Evolutionary conservation across 345 rosid genomes (phyloP).

Genomic region (Gossypioides kirkii): DNA sequence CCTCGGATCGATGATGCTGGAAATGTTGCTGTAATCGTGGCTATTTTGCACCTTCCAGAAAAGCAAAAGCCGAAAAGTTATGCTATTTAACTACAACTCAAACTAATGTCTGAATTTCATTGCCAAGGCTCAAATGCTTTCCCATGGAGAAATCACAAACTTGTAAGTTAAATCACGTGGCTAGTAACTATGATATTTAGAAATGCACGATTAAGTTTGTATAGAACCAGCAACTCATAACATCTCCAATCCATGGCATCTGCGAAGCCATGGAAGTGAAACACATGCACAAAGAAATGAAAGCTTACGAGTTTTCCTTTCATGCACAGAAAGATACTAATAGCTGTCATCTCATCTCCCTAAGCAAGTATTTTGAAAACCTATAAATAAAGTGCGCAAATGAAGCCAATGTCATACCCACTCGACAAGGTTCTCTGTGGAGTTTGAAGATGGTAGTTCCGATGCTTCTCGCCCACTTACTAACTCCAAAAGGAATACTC

Average conservation of each 20-base stretch:
- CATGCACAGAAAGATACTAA: not conserved
- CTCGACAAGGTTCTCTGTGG: slow-evolving; percentile 60
- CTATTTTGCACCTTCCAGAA: slow-evolving; percentile 52
- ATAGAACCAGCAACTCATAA: not conserved
- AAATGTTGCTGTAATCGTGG: slow-evolving; percentile 42
- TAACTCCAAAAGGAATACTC: slow-evolving; percentile 84
- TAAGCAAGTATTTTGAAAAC: too few relatives aligned
- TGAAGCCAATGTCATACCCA: slow-evolving; percentile 49
- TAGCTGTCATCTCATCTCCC: not conserved
- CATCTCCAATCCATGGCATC: too few relatives aligned
- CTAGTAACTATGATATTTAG: not conserved
- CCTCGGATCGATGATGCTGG: slow-evolving; percentile 58
- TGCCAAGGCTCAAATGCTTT: not conserved
- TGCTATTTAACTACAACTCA: not conserved
- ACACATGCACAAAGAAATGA: not conserved
- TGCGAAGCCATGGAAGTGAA: not conserved
- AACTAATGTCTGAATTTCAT: not conserved
- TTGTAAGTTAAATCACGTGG: not conserved
- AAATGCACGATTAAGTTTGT: not conserved
- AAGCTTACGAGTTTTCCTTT: not conserved
- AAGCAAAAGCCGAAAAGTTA: not conserved
- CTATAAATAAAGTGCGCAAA: too few relatives aligned
- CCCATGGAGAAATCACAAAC: not conserved
- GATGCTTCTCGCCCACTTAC: slow-evolving; percentile 76
- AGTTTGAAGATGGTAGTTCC: slow-evolving; percentile 41